Evolutionary conservation across 805 yeast genomes (phyloP).

Genomic region (Suhomyces sp.): DNA sequence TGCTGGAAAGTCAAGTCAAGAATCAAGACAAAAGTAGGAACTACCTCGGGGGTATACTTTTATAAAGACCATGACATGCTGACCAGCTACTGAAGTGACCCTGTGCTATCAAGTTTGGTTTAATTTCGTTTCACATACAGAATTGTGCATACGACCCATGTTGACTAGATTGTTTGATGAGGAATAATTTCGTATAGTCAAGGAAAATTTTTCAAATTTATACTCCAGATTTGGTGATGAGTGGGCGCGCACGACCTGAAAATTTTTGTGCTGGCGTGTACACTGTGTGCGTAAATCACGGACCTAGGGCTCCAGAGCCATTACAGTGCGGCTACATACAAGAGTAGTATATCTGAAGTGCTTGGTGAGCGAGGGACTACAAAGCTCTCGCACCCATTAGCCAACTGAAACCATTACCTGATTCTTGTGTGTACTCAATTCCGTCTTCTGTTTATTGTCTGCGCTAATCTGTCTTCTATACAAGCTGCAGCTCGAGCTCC

Average conservation of each 20-base stretch:
- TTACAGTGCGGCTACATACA: neutral
- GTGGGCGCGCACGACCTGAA: conserved; percentile 1
- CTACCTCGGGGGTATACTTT: conserved; percentile 10
- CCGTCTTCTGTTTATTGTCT: neutral
- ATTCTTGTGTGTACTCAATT: too few relatives aligned
- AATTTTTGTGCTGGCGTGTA: neutral
- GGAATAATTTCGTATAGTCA: conserved; percentile 2
- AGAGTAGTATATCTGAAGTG: neutral
- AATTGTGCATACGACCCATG: conserved; percentile 99
- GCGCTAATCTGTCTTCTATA: neutral
- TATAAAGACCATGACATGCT: conserved; percentile 14
- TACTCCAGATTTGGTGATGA: conserved; percentile 14
- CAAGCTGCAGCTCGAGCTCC: conserved; percentile 42
- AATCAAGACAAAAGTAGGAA: conserved; percentile 24
- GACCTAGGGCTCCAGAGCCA: neutral
- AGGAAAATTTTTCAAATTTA: conserved; percentile 12
- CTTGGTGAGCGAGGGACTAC: neutral
- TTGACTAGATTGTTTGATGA: conserved; percentile 47
- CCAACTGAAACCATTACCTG: neutral
- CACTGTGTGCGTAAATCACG: neutral
- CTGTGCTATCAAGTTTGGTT: conserved; percentile 24
- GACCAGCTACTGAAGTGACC: conserved; percentile 21
- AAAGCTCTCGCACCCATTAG: neutral
- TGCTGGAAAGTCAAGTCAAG: conserved; percentile 7
- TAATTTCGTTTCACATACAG: conserved; percentile 59